A percentile compares a stretch with the other conserved stretches of the same genome.
These are phyloP conservation scores for Metarhizium sp. DNA, from an alignment of 2,329 filamentous ascomycete species.

Conservation along the genomic window DNA sequence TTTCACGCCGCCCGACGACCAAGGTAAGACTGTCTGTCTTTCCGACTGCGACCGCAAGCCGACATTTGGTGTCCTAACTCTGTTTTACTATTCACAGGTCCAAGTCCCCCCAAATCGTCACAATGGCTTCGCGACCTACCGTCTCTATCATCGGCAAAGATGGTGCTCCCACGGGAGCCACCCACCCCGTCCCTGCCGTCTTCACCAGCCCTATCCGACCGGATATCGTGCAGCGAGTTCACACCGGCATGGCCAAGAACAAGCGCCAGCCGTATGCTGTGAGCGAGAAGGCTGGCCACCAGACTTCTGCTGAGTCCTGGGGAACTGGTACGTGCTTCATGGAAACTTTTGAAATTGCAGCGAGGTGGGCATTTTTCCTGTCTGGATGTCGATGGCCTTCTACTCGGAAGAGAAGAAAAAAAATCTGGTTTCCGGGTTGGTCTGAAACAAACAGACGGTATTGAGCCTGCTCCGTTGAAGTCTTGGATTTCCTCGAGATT, in stretches of 20 bases:
- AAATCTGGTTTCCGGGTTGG: neutral
- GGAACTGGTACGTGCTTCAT: slow-evolving; percentile 73
- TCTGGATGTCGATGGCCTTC: neutral
- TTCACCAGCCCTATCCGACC: slow-evolving; percentile 96
- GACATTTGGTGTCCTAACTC: neutral
- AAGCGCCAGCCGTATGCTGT: slow-evolving; percentile 98
- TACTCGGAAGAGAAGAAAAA: neutral
- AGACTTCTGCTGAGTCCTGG: slow-evolving; percentile 99
- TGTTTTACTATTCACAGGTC: slow-evolving; percentile 7
- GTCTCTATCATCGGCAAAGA: slow-evolving; percentile 96
- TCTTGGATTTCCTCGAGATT: neutral
- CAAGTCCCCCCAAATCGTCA: slow-evolving; percentile 28
- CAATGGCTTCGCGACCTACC: slow-evolving; percentile 93
- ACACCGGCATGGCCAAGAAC: slow-evolving; percentile 99
- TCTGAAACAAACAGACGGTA: neutral
- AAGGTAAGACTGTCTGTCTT: slow-evolving; percentile 20
- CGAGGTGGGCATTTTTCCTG: neutral
- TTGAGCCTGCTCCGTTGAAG: neutral
- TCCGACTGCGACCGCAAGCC: neutral
- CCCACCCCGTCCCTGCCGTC: slow-evolving; percentile 89
- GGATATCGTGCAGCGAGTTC: slow-evolving; percentile 98
- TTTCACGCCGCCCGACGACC: slow-evolving; percentile 32
- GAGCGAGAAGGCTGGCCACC: slow-evolving; percentile 99
- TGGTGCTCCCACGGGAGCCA: slow-evolving; percentile 83
- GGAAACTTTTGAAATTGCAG: neutral